Base-by-base conservation (phyloP, 1,139 yeast genomes). In the Saccharomyces pastorianus region DNA sequence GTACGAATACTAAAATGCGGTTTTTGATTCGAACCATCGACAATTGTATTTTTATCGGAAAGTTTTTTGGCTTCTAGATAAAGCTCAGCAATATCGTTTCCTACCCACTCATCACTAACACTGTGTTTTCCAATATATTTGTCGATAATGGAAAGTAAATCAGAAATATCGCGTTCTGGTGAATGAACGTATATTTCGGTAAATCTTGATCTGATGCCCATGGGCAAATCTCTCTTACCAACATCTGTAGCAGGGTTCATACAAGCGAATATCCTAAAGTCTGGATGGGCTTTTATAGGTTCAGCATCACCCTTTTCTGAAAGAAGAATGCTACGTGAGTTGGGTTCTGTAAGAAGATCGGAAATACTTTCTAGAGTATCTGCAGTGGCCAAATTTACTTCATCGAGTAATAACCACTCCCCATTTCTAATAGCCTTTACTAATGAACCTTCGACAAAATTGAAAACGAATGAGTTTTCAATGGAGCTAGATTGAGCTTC, bases 201-300 rank as follows among this genome's bases (percentile, higher is more conserved):
- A 69, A 95, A 95, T 62, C 96, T 78, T 0, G 97, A 85, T 56
- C 99, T 79, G 27, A 95, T 85, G 64, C 96, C 88, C 50, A 81
- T 71, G 0, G 99, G 98, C 53, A 95, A 75, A 63, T 95, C 98
- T 60, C 84, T 81, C 70, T 95, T 95, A 54, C 99, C 99, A 28
- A 95, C 95, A 75, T 95, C 99, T 0, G 98, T 95, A 0, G 98
- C 95, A 6, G 99, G 99, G 69, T 95, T 95, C 99, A 95, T 95
- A 78, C 98, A 93, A 1, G 96, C 98, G 74, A 95, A 95, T 8
- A 95, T 78, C 58, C 99, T 77, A 70, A 95, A 95, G 25, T 88
- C 91, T 0, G 86, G 82, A 67, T 91, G 96, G 0, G 96, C 98
- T 53, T 74, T 76, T 41, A 93, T 82, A 6, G 95, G 83, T 59